Evolutionary conservation across 805 yeast genomes (phyloP), one percentile per base, ranked within the genome.

Genomic region (Pichia sporocuriosa): DNA sequence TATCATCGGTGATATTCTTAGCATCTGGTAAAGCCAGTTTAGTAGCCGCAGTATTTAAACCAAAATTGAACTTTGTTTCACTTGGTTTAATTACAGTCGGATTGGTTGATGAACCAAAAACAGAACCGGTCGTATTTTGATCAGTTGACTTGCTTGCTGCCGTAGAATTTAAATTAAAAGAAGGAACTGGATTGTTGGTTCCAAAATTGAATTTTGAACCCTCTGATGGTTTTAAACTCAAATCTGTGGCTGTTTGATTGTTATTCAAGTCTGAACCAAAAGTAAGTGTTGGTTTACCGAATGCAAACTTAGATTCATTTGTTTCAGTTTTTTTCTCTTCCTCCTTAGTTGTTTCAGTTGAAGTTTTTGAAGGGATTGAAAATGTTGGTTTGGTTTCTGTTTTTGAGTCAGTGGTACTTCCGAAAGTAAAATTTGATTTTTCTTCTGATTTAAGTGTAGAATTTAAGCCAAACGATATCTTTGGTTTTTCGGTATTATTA

Each of bases 271-370:
- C 12, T 9, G 40, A 29, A 30, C 30, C 35, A 24, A 32, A 38
- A 15, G 10, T 26, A 12, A 26, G 19, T 9, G 33, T 6, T 6
- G 35, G 16, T 23, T 26, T 32, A 9, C 52, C 53, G 39, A 53
- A 53, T 6, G 38, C 16, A 37, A 52, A 44, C 7, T 47, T 36
- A 29, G 54, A 49, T 15, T 40, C 39, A 3, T 21, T 32, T 11
- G 38, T 16, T 26, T 36, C 46, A 6, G 34, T 39, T 8, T 30
- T 35, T 22, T 38, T 34, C 31, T 28, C 31, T 16, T n/a, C n/a
- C n/a, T n/a, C n/a, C n/a, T n/a, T n/a, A n/a, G n/a, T n/a, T n/a
- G 32, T 20, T 21, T 27, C 39, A 20, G 39, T 10, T 28, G 39
- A 12, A 2, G 27, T 4, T 9, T 21, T 15, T 27, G 31, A 21